Base-by-base conservation (phyloP, 148 eudicot species). In the Rhododendron ferrugineum region DNA sequence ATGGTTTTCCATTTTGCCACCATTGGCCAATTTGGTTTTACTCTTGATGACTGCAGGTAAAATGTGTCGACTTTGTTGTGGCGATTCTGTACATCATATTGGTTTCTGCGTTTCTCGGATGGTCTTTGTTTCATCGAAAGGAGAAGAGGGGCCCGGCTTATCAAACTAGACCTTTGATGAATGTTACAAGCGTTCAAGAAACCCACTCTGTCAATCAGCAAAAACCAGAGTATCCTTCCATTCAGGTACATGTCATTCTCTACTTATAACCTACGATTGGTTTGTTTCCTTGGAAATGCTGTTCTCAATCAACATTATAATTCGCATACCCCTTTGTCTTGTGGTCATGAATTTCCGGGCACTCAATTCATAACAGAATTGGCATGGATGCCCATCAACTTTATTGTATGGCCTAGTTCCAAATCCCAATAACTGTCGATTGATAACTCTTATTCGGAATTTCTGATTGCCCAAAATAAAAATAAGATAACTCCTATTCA, bases 31-130 rank as follows among this genome's bases (percentile, higher is more conserved):
- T 83, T 32, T 79, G 20, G 47, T 86, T 20, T 44, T 42, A 7
- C 32, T 79, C 86, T 37, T 87, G 86, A 76, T 91, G 72, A 83
- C 34, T 92, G 89, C 90, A 97, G 99, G 98, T 95, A 85, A 97
- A 92, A 90, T 97, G 99, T 90, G 85, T 95, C 84, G 99, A 97
- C 85, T 85, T 97, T 85, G 91, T 95, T 82, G 79, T 93, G 37
- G 90, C 98, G 64, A 88, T 93, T 49, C 86, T 93, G 82, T 97
- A 95, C 87, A 90, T 97, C 83, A 82, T 92, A 72, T 86, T 93
- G 85, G 91, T 93, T 46, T 92, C 94, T 64, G 66, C 93, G 68
- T 93, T 95, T 91, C 94, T 95, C 80, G 98, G 99, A 82, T 97
- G 99, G 98, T 96, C 98, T 83, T 93, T 92, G 76, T 80, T 88